phyloP scores from a whole-genome alignment of 805 yeast genomes.

The Kregervanrija delftensis region DNA sequence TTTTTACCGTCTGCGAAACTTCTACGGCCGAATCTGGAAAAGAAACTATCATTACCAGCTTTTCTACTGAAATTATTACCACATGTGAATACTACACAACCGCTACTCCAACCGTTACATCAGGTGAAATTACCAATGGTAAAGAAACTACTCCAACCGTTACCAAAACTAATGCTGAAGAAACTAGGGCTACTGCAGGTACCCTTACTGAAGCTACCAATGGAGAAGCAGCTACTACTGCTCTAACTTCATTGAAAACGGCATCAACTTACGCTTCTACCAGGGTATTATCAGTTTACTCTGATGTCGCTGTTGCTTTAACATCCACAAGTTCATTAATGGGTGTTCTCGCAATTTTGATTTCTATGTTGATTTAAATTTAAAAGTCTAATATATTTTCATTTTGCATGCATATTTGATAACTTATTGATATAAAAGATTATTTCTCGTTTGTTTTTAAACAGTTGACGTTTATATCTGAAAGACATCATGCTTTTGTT shows the following conservation, averaged over 20 bases:
- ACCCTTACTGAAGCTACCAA: constrained; percentile 4
- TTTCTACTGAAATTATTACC: constrained; percentile 9
- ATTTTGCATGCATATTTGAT: neutral
- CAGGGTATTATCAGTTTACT: neutral
- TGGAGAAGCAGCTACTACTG: constrained; percentile 7
- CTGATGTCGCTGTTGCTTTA: constrained; percentile 4
- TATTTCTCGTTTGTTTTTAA: too few species aligned
- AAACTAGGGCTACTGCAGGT: constrained; percentile 1
- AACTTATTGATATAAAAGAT: neutral
- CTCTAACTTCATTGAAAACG: constrained; percentile 2
- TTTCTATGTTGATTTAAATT: constrained; percentile 16
- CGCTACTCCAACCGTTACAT: constrained; percentile 4
- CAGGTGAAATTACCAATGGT: neutral
- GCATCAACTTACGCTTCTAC: neutral
- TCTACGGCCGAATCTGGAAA: neutral
- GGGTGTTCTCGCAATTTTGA: constrained; percentile 14
- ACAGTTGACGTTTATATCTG: too few species aligned
- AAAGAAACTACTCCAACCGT: constrained; percentile 3
- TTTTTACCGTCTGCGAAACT: constrained; percentile 1
- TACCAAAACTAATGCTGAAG: neutral
- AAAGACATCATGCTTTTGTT: too few species aligned
- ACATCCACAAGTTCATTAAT: constrained; percentile 12
- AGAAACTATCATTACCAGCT: constrained; percentile 7
- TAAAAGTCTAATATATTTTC: neutral
- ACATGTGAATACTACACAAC: constrained; percentile 6